Evolutionary conservation across 2,329 filamentous ascomycete genomes (phyloP), one percentile per base, ranked within the genome.

Genomic region (Paracoccidioides brasiliensis): DNA sequence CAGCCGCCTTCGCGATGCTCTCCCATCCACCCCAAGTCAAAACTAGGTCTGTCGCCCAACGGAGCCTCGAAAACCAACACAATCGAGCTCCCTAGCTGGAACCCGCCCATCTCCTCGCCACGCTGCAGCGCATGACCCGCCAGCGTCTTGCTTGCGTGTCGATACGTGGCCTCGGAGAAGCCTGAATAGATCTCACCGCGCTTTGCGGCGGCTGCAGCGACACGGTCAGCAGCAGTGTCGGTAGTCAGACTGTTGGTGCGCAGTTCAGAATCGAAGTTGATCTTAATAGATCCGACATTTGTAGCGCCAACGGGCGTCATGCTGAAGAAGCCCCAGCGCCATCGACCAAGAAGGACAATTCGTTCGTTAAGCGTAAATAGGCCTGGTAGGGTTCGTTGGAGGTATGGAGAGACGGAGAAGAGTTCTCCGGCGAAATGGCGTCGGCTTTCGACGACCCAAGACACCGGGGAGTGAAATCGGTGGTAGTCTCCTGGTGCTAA

Each of bases 401-500:
- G 80, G 71, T 96, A 98, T 0, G 93, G 93, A 0, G 89, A 95
- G 4, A 98, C 93, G 54, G 86, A 91, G 76, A 88, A 98, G 7
- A 98, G 79, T 71, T 98, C 94, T 56, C 93, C 93, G 0, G 93
- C 90, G 68, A 98, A 98, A 74, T 98, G 93, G n/a, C 93, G 87
- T 45, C 94, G 84, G 61, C 84, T 84, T 72, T 96, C 88, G 38
- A 93, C 93, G 14, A 98, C 90, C 93, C 93, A 98, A 63, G 88
- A 86, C 1, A 89, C 85, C 0, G 93, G 93, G 1, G 88, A 95
- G 75, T 98, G 94, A 76, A 97, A 98, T 61, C 91, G 88, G 74
- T 98, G 93, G 74, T 98, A 98, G 74, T 98, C 94, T 52, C 93
- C 93, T 0, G 93, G 93, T 0, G 94, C 93, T 45, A 98, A 82